Evolutionary conservation across 768 basidiomycete genomes (phyloP), one percentile per base, ranked within the genome.

Genomic region (Daedalea quercina): DNA sequence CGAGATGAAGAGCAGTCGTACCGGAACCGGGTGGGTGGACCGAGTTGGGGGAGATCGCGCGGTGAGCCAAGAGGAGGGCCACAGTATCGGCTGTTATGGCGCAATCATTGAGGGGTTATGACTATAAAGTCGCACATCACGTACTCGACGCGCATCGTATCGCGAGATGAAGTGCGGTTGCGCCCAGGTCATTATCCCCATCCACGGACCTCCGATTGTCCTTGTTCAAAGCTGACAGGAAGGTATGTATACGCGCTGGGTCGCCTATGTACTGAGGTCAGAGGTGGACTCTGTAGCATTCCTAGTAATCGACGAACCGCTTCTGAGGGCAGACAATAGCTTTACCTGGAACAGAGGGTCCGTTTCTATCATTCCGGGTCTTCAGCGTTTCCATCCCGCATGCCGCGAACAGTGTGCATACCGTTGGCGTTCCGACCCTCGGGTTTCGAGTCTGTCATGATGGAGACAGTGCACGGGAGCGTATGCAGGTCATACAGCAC

Each of bases 11-110:
- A 0, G 91, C 83, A 0, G 87, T 90, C 3, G 73, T 76, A 1
- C 86, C 85, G 0, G 87, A 85, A 0, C 76, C 81, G 0, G 81
- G 80, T 0, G 90, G 90, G 56, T 90, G 82, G 0, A 85, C 65
- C 4, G 84, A 84, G 58, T 90, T 91, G 0, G 89, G 87, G 43
- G 86, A 87, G 33, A 92, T 88, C 20, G 84, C 79, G 35, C 85
- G 79, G 63, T 91, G 81, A 0, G 80, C 78, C 25, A 91, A 73
- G 12, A 91, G 71, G 0, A 90, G 69, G 11, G 78, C 66, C 13
- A 91, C 76, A 0, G 88, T 92, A 44, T 85, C 79, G 40, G 68
- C 86, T 87, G 54, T n/a, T 9, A n/a, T 19, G 7, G 44, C 22
- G 20, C 44, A 49, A 35, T 25, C 40, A 53, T 44, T 17, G 15